Base-by-base conservation (phyloP, 441 rosid species). In the Adansonia gregorii region DNA sequence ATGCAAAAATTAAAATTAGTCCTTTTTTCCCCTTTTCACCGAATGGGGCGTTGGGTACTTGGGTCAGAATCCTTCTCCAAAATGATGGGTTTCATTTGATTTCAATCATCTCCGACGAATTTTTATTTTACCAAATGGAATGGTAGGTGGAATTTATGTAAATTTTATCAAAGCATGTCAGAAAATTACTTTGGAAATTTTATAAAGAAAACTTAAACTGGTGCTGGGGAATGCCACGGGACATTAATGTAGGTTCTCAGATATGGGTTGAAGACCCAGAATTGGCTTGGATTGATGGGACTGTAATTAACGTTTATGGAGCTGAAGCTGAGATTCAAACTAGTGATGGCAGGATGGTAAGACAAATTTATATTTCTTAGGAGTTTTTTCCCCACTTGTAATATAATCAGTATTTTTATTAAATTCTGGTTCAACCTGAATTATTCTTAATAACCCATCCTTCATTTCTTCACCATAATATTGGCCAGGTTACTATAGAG, bases 311-410 rank as follows among this genome's bases (percentile, higher is more conserved):
- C 45, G 82, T 91, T 24, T 79, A 64, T 67, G 94, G 85, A 73
- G 82, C 86, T 19, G 91, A 92, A 76, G 98, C 91, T 41, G 93
- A 91, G 83, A 79, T 93, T 80, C 84, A 86, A 83, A 86, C 84
- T 49, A 59, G 73, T 65, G 82, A 85, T 78, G 93, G 83, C 45
- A 90, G 77, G 67, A 85, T 49, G 88, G 98, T 92, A 78, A 49
- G 39, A 35, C 39, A 35, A 35, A 35, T 35, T 35, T 35, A 35
- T 35, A 3, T 35, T 35, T 35, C 17, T 70, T 51, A 22, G 39
- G 39, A 35, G 39, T 35, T 35, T 35, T 35, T 35, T 35, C 39
- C 39, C 39, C 39, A 35, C 39, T 35, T 35, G 39, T 35, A 35
- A 35, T 35, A 35, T 35, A 35, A 35, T 35, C 3, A 35, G 39